Evolutionary conservation across 169 alveolate species (phyloP), one percentile per base, ranked within the genome.

Genomic region (Cryptosporidium ryanae): DNA sequence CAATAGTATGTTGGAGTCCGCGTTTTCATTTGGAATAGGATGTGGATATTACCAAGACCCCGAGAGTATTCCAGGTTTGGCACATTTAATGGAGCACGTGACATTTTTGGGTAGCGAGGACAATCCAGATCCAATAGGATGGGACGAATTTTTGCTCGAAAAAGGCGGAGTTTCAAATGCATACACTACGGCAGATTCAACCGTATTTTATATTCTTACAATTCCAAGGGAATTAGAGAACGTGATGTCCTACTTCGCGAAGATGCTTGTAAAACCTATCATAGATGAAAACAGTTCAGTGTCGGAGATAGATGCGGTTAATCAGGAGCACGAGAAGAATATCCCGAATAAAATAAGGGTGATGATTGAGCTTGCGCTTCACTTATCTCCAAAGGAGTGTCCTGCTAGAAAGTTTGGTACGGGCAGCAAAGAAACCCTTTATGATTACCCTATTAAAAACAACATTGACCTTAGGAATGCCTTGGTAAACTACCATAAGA

Each of bases 11-110:
- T 17, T 55, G 5, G 87, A 76, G 48, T 55, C 87, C 8, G 87
- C 87, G 12, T 76, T 76, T 76, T 55, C 87, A 23, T 76, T 59
- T 61, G 68, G 76, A 13, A 23, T 76, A 57, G 87, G 87, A 2
- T 76, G 87, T 21, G 87, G 87, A 27, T 76, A 59, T 61, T 76
- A 76, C 46, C 87, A 76, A 43, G 87, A 76, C 63, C 87, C 87
- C 23, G 76, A 76, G 23, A 55, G 59, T 46, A 32, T 76, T 13
- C 66, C 70, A 59, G 87, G 87, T 2, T 29, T 76, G 21, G 87
- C 87, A 17, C 87, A 76, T 43, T 61, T 76, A 31, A 76, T 76
- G 87, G 87, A 76, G 27, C 87, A 76, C 38, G 87, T 76, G 15
- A 65, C 50, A 65, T 76, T 76, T 55, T 61, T 76, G n/a, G 87